Conservation (phyloP, 75 land plant species). For the Selaginella moellendorffii region DNA sequence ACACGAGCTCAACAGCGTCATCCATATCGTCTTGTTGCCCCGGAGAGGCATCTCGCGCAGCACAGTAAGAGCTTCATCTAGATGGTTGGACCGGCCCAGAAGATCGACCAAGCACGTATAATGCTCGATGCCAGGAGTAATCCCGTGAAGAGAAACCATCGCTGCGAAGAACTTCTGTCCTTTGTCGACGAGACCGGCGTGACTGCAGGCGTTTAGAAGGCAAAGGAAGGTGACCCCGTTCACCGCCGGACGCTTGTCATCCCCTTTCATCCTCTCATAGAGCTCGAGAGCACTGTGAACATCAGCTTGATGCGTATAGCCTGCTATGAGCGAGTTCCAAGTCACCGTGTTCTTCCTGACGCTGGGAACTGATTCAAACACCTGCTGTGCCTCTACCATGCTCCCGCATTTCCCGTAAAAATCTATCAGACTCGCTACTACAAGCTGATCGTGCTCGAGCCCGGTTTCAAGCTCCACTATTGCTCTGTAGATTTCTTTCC, state of each 20-base stretch:
- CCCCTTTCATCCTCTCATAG: not conserved
- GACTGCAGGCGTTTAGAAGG: slow-evolving; percentile 1
- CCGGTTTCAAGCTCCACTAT: too few species aligned
- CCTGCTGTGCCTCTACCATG: not conserved
- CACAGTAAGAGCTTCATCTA: not conserved
- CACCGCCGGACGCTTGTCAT: not conserved
- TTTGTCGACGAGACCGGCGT: not conserved
- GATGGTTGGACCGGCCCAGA: slow-evolving; percentile 2
- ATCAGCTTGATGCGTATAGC: not conserved
- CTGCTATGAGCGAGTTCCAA: not conserved
- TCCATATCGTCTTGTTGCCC: not conserved
- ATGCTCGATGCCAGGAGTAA: slow-evolving; percentile 7
- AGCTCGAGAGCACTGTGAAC: not conserved
- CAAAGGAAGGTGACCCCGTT: not conserved
- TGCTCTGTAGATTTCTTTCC: not conserved
- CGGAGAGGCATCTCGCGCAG: slow-evolving; percentile 3
- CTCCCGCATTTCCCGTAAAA: not conserved
- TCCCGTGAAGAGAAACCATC: not conserved
- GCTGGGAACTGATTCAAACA: not conserved
- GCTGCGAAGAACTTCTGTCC: not conserved
- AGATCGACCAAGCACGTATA: slow-evolving; percentile 10
- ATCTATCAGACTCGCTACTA: not conserved
- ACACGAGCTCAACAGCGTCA: not conserved
- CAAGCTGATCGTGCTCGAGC: not conserved
- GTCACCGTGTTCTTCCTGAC: not conserved